phyloP scores from a whole-genome alignment of 2,329 filamentous ascomycete species.

The Paracorniculantispora psalliotae region DNA sequence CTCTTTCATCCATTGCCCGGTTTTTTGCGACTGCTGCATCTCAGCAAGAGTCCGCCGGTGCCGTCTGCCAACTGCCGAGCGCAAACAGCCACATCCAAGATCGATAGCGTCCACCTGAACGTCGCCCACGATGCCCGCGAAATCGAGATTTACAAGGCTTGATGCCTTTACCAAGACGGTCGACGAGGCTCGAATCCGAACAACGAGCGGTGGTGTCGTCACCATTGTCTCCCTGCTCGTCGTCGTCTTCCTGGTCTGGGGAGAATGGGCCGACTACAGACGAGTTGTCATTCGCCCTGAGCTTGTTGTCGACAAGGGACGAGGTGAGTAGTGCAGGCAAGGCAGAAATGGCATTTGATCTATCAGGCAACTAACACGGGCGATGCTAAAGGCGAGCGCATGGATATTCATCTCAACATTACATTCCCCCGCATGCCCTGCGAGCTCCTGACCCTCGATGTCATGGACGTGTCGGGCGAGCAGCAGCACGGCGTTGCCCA shows the following conservation, averaged over 20 bases:
- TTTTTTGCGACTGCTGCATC: background rate
- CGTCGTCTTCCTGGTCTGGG: slow-evolving; percentile 83
- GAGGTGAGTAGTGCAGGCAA: slow-evolving; percentile 58
- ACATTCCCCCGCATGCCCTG: slow-evolving; percentile 92
- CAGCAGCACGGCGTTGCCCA: slow-evolving; percentile 92
- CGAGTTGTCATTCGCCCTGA: slow-evolving; percentile 83
- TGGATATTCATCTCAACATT: slow-evolving; percentile 98
- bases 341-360: background rate
- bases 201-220: slow-evolving; percentile 90
- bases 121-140: slow-evolving; percentile 63
- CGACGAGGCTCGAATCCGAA: slow-evolving; percentile 93
- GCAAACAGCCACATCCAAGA: background rate
- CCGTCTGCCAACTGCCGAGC: slow-evolving; percentile 14
- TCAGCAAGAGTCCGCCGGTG: background rate
- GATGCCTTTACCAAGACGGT: slow-evolving; percentile 99
- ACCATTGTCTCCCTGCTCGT: slow-evolving; percentile 86
- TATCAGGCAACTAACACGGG: slow-evolving; percentile 19
- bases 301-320: slow-evolving; percentile 90
- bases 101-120: slow-evolving; percentile 2
- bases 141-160: slow-evolving; percentile 91
- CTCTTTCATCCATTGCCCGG: background rate
- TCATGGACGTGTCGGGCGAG: slow-evolving; percentile 98
- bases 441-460: slow-evolving; percentile 91
- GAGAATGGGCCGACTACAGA: slow-evolving; percentile 94
- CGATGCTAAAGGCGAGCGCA: slow-evolving; percentile 71